These are phyloP conservation scores for Lepidium africanum DNA, from an alignment of 345 rosid genomes.

Conservation along the genomic window DNA sequence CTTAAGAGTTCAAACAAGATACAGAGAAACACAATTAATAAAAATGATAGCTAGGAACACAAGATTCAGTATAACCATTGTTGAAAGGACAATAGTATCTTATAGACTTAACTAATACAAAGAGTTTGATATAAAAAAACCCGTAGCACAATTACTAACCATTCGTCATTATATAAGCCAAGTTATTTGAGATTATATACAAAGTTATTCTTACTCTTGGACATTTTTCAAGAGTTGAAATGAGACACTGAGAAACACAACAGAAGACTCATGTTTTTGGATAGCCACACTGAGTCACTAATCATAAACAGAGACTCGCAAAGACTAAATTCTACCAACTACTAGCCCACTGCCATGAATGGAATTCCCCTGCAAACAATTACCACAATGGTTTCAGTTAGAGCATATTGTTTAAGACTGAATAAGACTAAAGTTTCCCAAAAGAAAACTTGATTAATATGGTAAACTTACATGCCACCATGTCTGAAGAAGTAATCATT, in stretches of 20 bases:
- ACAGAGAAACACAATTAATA: too few relatives aligned
- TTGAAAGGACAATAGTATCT: too few relatives aligned
- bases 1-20: too few relatives aligned
- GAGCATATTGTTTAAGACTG: neutral
- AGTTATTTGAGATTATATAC: neutral
- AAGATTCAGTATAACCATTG: too few relatives aligned
- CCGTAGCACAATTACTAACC: too few relatives aligned
- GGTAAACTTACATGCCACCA: constrained; percentile 65
- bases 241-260: neutral
- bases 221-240: neutral
- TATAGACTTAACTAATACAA: too few relatives aligned
- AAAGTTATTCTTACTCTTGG: neutral
- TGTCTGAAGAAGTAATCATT: constrained; percentile 94
- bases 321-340: constrained; percentile 22
- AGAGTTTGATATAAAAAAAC: too few relatives aligned
- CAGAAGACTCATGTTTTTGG: constrained; percentile 4
- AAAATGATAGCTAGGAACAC: too few relatives aligned
- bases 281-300: neutral
- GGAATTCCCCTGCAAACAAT: constrained; percentile 51
- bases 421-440: neutral
- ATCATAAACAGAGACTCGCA: neutral
- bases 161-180: neutral
- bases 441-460: neutral
- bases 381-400: neutral
- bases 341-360: constrained; percentile 45